Base-by-base conservation (phyloP, 116 monocot species). In the Trichopus zeylanicus region DNA sequence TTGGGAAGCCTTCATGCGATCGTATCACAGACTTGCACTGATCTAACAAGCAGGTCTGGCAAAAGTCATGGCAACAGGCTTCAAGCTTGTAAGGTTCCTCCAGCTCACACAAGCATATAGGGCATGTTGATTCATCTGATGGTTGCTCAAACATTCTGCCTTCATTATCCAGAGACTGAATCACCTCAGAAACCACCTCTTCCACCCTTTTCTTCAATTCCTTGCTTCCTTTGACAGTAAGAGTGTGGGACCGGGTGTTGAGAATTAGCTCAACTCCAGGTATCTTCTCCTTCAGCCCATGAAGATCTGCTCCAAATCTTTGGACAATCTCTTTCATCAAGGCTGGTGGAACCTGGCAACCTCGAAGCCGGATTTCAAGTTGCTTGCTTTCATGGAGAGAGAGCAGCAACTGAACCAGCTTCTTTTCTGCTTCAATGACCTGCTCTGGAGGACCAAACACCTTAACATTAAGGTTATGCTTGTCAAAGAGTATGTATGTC, bases 91-190 rank as follows among this genome's bases (percentile, higher is more conserved):
- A 80, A 2, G 91, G 81, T 5, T 88, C 92, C 47, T 99, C 99
- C 53, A 86, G 62, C 64, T 99, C 92, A 10, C 99, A 99, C 20
- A 92, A 51, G 61, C 99, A 99, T 25, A 92, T 92, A 23, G 76
- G 77, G 59, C 99, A 99, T 24, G 67, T 11, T 57, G 46, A 23
- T 29, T 82, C 78, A 8, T 55, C 53, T 6, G 78, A 55, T 57
- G 67, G 60, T 18, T 24, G 49, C 47, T 29, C 32, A 18, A 28
- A 6, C 2, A 23, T 31, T 10, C 29, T 0, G 29, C 32, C 13
- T 32, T 1, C 29, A 31, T 34, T 67, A 29, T 48, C 67, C 39
- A 76, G 53, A 42, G 73, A 72, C 26, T 53, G 34, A 15, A 39
- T 67, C 51, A 91, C 33, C 29, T 78, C 82, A 20, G 62, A 60